phyloP scores from a whole-genome alignment of 202 grass and related monocot species.

The Panicum virgatum region DNA sequence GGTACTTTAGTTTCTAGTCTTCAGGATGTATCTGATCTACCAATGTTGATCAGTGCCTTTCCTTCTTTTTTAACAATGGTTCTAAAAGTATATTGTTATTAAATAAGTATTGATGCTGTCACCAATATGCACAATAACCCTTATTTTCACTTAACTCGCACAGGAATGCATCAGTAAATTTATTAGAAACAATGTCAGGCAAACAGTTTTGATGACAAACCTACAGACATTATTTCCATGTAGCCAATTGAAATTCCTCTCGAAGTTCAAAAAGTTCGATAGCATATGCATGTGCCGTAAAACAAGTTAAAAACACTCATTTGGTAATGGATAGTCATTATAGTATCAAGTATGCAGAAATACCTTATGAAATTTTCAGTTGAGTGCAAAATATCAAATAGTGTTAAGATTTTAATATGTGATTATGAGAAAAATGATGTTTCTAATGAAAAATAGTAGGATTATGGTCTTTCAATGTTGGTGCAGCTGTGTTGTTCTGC shows the following conservation, averaged over 20 bases:
- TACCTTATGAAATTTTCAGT: background rate
- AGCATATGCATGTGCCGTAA: background rate
- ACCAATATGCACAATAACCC: background rate
- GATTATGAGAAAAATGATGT: background rate
- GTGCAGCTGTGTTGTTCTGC: background rate
- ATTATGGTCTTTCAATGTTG: background rate
- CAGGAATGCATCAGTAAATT: background rate
- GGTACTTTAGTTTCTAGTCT: background rate
- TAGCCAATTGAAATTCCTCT: background rate
- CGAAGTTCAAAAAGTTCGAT: background rate
- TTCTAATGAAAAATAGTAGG: background rate
- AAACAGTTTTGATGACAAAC: background rate
- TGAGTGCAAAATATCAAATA: background rate
- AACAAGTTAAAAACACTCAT: background rate
- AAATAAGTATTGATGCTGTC: background rate
- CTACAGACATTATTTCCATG: background rate
- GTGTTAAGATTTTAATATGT: background rate
- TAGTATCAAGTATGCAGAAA: background rate
- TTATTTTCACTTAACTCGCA: background rate
- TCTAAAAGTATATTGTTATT: background rate
- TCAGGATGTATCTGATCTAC: background rate
- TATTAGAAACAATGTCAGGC: background rate
- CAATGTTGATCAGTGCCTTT: background rate
- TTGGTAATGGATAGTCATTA: background rate
- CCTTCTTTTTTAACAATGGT: background rate